Conservation (phyloP, 1,284 basidiomycete species). For the Mycena sp. region DNA sequence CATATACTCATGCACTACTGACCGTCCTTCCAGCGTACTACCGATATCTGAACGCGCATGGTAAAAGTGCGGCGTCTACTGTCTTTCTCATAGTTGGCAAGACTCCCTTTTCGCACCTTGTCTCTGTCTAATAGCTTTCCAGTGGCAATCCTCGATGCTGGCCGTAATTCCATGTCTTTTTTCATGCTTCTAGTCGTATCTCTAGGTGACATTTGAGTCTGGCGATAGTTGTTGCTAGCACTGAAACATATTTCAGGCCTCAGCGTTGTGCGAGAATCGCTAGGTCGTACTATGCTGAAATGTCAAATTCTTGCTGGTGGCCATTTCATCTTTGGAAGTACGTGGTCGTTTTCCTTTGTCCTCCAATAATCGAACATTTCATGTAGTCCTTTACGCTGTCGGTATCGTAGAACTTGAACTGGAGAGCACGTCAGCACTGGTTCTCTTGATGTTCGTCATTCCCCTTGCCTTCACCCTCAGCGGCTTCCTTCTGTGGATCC, state of each 20-base stretch:
- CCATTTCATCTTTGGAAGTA: constrained; percentile 96
- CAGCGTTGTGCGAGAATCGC: constrained; percentile 83
- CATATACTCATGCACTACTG: neutral
- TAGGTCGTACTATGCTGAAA: constrained; percentile 82
- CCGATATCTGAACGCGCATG: constrained; percentile 91
- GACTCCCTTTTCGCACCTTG: constrained; percentile 34
- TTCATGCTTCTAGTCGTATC: constrained; percentile 95
- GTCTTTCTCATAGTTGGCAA: constrained; percentile 87
- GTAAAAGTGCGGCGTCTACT: constrained; percentile 76
- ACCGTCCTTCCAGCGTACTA: constrained; percentile 69
- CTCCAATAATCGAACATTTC: constrained; percentile 11
- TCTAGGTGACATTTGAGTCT: constrained; percentile 57
- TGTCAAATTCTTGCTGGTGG: constrained; percentile 81
- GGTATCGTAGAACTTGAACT: constrained; percentile 93
- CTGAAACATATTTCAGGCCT: constrained; percentile 51
- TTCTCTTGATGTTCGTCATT: constrained; percentile 88
- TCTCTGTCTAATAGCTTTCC: constrained; percentile 6
- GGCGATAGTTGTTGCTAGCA: neutral
- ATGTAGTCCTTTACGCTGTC: constrained; percentile 85
- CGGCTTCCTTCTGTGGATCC: constrained; percentile 95
- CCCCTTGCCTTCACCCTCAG: constrained; percentile 95
- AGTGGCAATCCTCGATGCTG: constrained; percentile 94
- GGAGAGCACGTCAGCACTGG: constrained; percentile 84
- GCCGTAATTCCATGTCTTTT: constrained; percentile 92
- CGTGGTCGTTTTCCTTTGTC: constrained; percentile 22